phyloP scores from a whole-genome alignment of 129 eudicot species.

The sunflower (Helianthus annuus) region HanXRQr2.0-SUNRISE NC_035446.2:145064243-145064742 shows the following conservation, averaged over 20 bases:
- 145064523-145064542: constrained; percentile 26
- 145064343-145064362: constrained; percentile 60
- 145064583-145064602: not conserved
- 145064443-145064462: constrained; percentile 16
- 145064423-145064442: not conserved
- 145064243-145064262: constrained; percentile 73
- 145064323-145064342: constrained; percentile 18
- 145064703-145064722: constrained; percentile 91
- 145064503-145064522: not conserved
- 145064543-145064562: constrained; percentile 13
- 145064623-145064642: constrained; percentile 27
- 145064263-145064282: constrained; percentile 54
- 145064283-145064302: not conserved
- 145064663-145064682: constrained; percentile 34
- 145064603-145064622: constrained; percentile 19
- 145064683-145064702: constrained; percentile 94
- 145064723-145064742: constrained; percentile 98
- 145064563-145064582: not conserved
- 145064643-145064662: not conserved
- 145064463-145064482: constrained; percentile 17
- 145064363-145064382: constrained; percentile 73
- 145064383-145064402: constrained; percentile 53
- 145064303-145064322: constrained; percentile 4
- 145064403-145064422: not conserved
- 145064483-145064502: constrained; percentile 17